Conservation (phyloP, 805 yeast genomes). For the Priceomyces medius region DNA sequence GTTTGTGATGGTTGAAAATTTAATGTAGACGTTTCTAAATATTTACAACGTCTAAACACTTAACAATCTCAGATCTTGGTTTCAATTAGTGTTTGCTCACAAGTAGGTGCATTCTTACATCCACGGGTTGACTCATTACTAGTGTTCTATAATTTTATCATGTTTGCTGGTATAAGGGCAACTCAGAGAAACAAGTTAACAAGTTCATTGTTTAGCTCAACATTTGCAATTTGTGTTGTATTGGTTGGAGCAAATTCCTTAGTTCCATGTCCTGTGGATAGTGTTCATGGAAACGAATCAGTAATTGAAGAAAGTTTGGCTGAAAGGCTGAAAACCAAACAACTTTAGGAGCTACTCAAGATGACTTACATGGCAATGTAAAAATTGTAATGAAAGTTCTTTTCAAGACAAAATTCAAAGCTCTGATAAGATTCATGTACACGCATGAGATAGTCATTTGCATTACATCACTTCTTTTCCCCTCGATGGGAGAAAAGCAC, state of each 20-base stretch:
- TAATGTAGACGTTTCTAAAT: not conserved
- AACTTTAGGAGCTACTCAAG: too few species aligned
- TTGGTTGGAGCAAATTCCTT: constrained; percentile 55
- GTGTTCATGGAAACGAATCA: constrained; percentile 41
- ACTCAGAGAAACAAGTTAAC: constrained; percentile 56
- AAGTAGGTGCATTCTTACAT: too few species aligned
- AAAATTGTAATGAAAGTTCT: too few species aligned
- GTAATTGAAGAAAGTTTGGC: constrained; percentile 33
- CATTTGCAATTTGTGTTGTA: constrained; percentile 67
- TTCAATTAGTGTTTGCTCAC: too few species aligned
- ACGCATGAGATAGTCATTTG: too few species aligned
- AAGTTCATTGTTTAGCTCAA: constrained; percentile 66
- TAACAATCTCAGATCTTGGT: too few species aligned
- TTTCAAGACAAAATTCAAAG: too few species aligned
- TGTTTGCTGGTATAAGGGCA: constrained; percentile 53
- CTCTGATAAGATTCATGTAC: too few species aligned
- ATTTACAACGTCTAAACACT: too few species aligned
- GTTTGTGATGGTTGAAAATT: not conserved
- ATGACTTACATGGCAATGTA: too few species aligned
- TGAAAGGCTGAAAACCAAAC: constrained; percentile 11
- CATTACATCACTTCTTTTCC: too few species aligned
- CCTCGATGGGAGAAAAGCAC: too few species aligned
- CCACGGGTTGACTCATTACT: not conserved
- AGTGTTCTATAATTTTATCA: constrained; percentile 13
- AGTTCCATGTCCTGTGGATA: constrained; percentile 45